Evolutionary conservation across 305 asterid species (phyloP).

Genomic region (Rubia balearica): DNA sequence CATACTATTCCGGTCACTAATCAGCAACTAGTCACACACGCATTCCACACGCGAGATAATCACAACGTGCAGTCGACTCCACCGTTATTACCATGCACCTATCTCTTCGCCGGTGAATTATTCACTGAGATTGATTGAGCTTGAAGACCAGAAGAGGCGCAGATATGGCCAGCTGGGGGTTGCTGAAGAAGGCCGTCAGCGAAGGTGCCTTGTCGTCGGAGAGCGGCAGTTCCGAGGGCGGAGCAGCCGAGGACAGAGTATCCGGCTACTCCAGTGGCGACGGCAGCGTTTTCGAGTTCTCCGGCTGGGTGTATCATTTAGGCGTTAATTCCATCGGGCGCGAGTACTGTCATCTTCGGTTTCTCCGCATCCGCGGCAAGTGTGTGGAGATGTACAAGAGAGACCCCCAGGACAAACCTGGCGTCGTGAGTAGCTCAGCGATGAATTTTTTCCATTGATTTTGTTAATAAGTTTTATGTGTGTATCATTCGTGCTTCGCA

Average conservation of each 20-base stretch:
- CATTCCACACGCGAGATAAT: not conserved
- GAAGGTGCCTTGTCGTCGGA: conserved; percentile 43
- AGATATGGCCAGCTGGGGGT: conserved; percentile 10
- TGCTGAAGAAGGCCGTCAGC: conserved; percentile 20
- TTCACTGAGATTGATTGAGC: not conserved
- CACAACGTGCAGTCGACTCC: not conserved
- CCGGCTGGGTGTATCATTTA: conserved; percentile 84
- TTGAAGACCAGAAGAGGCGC: not conserved
- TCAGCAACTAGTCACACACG: not conserved
- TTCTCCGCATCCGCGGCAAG: conserved; percentile 61
- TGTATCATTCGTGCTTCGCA: not conserved
- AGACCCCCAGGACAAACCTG: conserved; percentile 67
- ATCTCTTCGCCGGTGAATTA: not conserved
- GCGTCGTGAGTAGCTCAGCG: conserved; percentile 42
- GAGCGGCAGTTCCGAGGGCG: conserved; percentile 52
- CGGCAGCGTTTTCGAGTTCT: conserved; percentile 37
- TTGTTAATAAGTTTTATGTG: not conserved
- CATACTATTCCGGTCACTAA: not conserved
- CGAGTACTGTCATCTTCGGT: conserved; percentile 74
- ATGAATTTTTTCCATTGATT: not conserved
- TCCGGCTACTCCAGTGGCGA: conserved; percentile 27
- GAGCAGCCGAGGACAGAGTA: conserved; percentile 41
- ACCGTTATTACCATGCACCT: not conserved
- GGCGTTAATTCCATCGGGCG: conserved; percentile 85
- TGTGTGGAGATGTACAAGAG: conserved; percentile 73